Percentiles rank a stretch among this genome's conserved stretches.
Conservation (phyloP, 176 grass and related monocot species). For the Oryza punctata region DNA sequence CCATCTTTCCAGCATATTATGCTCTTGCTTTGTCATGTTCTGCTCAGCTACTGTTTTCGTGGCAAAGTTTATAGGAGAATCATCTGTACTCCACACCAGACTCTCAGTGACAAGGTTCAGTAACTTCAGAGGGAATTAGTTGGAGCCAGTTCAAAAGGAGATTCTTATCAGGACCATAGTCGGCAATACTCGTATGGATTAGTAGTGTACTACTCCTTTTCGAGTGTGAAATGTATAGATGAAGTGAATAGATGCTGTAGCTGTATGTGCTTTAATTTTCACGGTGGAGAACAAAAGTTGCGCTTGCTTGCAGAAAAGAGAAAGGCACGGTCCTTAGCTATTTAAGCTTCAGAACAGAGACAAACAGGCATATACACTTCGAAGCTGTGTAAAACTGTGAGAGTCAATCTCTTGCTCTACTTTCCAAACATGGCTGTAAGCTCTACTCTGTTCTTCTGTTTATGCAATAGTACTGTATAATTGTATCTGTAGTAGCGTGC, state of each 20-base stretch:
- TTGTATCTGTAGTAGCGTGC: neutral
- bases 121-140: slow-evolving; percentile 40
- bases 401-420: slow-evolving; percentile 5
- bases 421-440: slow-evolving; percentile 67
- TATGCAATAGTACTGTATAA: neutral
- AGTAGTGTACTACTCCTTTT: slow-evolving; percentile 24
- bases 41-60: no score
- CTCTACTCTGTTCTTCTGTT: slow-evolving; percentile 26
- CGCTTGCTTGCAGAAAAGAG: slow-evolving; percentile 43
- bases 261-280: slow-evolving; percentile 40
- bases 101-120: neutral
- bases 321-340: slow-evolving; percentile 51
- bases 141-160: slow-evolving; percentile 65
- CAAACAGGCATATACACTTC: slow-evolving; percentile 16
- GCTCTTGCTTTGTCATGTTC: no score
- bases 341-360: slow-evolving; percentile 46
- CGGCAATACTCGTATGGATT: neutral
- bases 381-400: slow-evolving; percentile 10
- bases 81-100: no score
- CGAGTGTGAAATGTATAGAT: slow-evolving; percentile 54
- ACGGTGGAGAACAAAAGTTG: slow-evolving; percentile 60
- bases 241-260: slow-evolving; percentile 18
- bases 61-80: no score
- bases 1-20: neutral
- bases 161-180: slow-evolving; percentile 38